phyloP scores from a whole-genome alignment of 1,139 yeast species.

The Kazachstania sp. region DNA sequence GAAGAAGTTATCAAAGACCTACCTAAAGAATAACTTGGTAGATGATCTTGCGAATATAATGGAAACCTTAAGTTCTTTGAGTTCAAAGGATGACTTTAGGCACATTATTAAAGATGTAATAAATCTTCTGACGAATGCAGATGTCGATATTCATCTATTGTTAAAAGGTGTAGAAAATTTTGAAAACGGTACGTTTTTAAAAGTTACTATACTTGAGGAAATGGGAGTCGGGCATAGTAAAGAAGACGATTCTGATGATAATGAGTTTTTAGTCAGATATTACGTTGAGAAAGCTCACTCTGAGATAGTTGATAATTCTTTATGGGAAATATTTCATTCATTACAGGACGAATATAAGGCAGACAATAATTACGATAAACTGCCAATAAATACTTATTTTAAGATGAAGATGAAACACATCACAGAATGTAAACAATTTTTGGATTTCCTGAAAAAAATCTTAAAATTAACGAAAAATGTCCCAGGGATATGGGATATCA shows the following conservation, averaged over 20 bases:
- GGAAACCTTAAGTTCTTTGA: conserved; percentile 2
- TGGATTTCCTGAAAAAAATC: conserved; percentile 10
- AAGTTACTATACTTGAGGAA: conserved; percentile 22
- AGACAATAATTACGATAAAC: conserved; percentile 23
- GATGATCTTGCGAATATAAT: conserved; percentile 14
- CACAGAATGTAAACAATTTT: conserved; percentile 8
- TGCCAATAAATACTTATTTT: conserved; percentile 14
- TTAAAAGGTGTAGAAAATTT: conserved; percentile 10
- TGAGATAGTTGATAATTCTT: conserved; percentile 9
- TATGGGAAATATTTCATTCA: conserved; percentile 14
- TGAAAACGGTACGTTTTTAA: conserved; percentile 12
- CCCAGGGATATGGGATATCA: conserved; percentile 1
- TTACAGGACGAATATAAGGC: conserved; percentile 16
- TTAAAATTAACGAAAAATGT: conserved; percentile 7
- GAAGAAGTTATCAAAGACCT: conserved; percentile 10
- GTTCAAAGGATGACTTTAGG: neutral
- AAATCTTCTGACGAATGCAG: conserved; percentile 9
- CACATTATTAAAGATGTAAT: conserved; percentile 8
- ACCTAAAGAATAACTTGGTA: conserved; percentile 8
- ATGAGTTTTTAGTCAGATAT: conserved; percentile 20
- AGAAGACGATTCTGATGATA: conserved; percentile 19
- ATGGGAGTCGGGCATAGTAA: conserved; percentile 14
- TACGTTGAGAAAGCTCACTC: conserved; percentile 21
- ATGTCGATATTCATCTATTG: conserved; percentile 13
- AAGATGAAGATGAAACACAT: conserved; percentile 14